Evolutionary conservation across 495 filamentous ascomycete genomes (phyloP), one percentile per base, ranked within the genome.

Genomic region (Lophiotrema nucula): DNA sequence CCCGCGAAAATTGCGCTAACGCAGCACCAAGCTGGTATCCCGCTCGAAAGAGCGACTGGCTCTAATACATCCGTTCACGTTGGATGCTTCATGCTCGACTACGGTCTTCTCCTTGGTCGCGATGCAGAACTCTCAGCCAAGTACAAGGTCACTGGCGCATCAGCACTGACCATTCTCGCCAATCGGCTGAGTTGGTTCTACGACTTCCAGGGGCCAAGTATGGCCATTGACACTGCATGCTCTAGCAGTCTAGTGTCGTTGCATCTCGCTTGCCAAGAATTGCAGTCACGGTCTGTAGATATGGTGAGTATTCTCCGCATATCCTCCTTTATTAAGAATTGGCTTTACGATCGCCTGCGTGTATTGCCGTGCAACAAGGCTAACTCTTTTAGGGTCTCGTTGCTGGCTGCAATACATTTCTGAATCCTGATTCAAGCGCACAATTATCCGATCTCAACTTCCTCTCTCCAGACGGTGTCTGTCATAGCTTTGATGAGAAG

Each of bases 121-220:
- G 55, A 58, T 27, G 28, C 28, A 2, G 25, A 58, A 21, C 5
- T 10, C 33, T 13, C 13, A 12, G 18, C n/a, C 6, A 35, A 19
- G 18, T 58, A 58, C 39, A 43, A 21, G 19, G 8, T 21, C 18
- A 43, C 39, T 11, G 39, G 39, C 6, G 10, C 39, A 6, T 8
- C 10, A 12, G 6, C 11, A 6, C 39, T 43, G 19, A 43, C 49
- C 31, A 38, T 55, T 18, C 12, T 54, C n/a, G 25, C 58, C 5
- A 64, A 64, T 44, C 35, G 60, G 13, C 13, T 64, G 25, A 50
- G 42, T 27, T 64, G 47, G 47, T 59, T 53, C 23, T 64, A 42
- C 42, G 24, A 59, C 31, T 24, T 53, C 4, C 21, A 31, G 1
- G 60, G 60, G 16, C 53, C 60, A 5, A 61, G 58, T 28, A 15